Base-by-base conservation (phyloP, 805 yeast genomes). In the Candida sithepensis region DNA sequence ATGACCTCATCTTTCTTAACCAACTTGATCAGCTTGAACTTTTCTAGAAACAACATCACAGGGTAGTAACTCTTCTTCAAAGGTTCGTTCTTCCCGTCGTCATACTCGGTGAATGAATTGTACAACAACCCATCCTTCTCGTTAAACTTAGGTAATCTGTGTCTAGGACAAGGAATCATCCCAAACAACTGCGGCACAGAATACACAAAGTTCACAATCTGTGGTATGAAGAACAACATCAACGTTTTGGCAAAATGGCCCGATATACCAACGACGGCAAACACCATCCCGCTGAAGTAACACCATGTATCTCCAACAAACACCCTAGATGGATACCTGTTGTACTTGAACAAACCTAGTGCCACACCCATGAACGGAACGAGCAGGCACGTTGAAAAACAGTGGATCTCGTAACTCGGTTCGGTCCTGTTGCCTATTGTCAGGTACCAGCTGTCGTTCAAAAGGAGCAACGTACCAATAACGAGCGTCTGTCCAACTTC, bases 281-380 rank as follows among this genome's bases (percentile, higher is more conserved):
- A 90, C 1, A 94, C 96, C 99, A 94, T 94, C 3, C 99, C 99
- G 22, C 96, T 89, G 66, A 94, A 91, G 68, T 94, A 94, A 69
- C 99, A 94, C 72, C 86, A 94, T 0, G 99, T 92, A 64, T 94
- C 99, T 26, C 99, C 99, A 7, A 94, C 99, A 69, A 94, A 94
- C 1, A 89, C 98, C 47, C 70, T 70, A 0, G 99, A 89, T 0
- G 99, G 99, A 71, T 75, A 94, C 85, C 91, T 86, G 64, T 94
- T 94, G 71, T 74, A 84, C 56, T 78, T 80, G 56, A 87, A 77
- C 46, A 94, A 69, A 0, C 87, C 96, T 1, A 84, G 51, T 0
- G 96, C 80, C 8, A 88, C 94, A 1, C 97, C 97, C 37, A 92
- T 60, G 60, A 92, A 85, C 20, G 99, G 99, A 1, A 91, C 70